Percentiles rank a stretch among this genome's conserved stretches.
These are phyloP conservation scores for Candida jianshihensis DNA, from an alignment of 805 yeast species.

Conservation along the genomic window DNA sequence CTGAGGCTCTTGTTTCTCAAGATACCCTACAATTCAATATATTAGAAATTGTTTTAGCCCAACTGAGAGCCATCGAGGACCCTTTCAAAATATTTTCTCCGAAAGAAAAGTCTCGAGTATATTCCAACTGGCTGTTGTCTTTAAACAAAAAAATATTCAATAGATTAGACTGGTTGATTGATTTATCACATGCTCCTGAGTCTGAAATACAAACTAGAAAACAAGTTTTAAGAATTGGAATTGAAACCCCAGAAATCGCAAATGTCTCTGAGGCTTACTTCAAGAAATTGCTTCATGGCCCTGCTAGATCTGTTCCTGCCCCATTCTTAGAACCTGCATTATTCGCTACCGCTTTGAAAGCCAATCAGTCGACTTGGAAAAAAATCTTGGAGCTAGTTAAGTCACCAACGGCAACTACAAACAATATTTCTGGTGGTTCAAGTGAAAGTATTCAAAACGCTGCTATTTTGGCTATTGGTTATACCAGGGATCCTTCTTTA, in stretches of 20 bases:
- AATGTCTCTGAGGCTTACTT: conserved; percentile 34
- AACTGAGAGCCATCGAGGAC: conserved; percentile 18
- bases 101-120: conserved; percentile 3
- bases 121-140: conserved; percentile 9
- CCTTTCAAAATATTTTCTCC: conserved; percentile 13
- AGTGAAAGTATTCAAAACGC: conserved; percentile 41
- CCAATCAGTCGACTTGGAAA: conserved; percentile 47
- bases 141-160: conserved; percentile 17
- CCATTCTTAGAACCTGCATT: conserved; percentile 41
- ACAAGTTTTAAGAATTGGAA: conserved; percentile 35
- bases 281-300: conserved; percentile 47
- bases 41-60: conserved; percentile 21
- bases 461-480: conserved; percentile 51
- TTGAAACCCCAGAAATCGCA: conserved; percentile 16
- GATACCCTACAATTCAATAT: conserved; percentile 18
- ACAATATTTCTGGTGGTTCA: conserved; percentile 21
- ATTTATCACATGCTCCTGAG: conserved; percentile 28
- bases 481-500: conserved; percentile 36
- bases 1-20: conserved; percentile 11
- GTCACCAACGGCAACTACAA: conserved; percentile 38
- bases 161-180: conserved; percentile 33
- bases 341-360: conserved; percentile 32
- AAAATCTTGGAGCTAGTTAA: conserved; percentile 47
- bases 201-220: conserved; percentile 40
- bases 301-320: conserved; percentile 43